Base-by-base conservation (phyloP, 2,329 filamentous ascomycete species). In the Coniochaeta pulveracea region DNA sequence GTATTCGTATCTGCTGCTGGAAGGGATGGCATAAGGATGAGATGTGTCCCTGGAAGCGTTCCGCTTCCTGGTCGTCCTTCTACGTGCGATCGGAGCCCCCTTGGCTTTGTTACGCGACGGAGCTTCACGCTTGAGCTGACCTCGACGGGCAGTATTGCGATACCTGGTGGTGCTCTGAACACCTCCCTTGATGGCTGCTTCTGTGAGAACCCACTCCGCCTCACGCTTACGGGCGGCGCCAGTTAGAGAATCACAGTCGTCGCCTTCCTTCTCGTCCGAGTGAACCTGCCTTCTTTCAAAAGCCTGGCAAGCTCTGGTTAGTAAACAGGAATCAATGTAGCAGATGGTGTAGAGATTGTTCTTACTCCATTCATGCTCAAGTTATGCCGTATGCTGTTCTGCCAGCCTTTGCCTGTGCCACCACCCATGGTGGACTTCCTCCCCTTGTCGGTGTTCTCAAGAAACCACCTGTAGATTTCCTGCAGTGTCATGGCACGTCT, bases 311-410 rank as follows among this genome's bases (percentile, higher is more conserved):
- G 8, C n/a, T 11, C 11, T 10, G 8, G 18, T 25, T 36, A 37
- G 26, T 15, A 10, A 12, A 19, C 12, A 9, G 16, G 16, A 19
- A 9, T 31, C 22, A n/a, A 7, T 12, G 27, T 26, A 34, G 32
- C 15, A 34, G 27, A 27, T 8, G 9, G 15, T 8, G 8, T 14
- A 27, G 18, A 15, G 12, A 19, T 10, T 23, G 10, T 1, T 37
- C 43, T 23, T 73, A 95, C 89, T 39, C 71, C 69, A 47, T 96
- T 96, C 88, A 96, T 95, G 30, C 85, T 94, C 6, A 96, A 63
- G 46, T 96, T 96, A 55, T 96, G 89, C 3, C 89, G 75, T 43
- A 96, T 93, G 52, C 85, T 93, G 56, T 95, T 96, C 58, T 89
- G 82, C 89, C 89, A 96, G 8, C 88, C 89, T 45, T 77, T 80